phyloP scores from a whole-genome alignment of 1,284 basidiomycete genomes.

The Inonotus obliquus region DNA sequence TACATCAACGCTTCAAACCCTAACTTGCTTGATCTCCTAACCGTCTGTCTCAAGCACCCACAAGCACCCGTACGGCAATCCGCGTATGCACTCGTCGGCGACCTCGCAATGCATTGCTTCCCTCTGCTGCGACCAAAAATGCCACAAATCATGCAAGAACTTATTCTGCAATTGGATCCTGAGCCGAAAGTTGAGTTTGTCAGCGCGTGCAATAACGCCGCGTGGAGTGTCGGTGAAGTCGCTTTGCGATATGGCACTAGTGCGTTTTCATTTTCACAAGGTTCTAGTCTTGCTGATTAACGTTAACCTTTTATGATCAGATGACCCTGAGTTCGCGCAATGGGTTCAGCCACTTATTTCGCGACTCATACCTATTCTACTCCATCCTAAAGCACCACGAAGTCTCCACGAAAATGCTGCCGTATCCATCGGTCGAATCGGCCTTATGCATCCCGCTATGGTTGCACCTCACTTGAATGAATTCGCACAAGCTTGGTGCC shows the following conservation, averaged over 20 bases:
- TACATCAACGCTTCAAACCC: conserved; percentile 69
- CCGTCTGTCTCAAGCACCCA: conserved; percentile 87
- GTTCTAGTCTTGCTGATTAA: neutral
- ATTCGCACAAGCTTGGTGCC: conserved; percentile 96
- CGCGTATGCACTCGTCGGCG: conserved; percentile 95
- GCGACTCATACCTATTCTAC: conserved; percentile 87
- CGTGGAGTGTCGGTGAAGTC: conserved; percentile 98
- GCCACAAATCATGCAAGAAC: conserved; percentile 84
- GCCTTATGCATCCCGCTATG: conserved; percentile 83
- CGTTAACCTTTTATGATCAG: conserved; percentile 30
- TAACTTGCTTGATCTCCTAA: conserved; percentile 73
- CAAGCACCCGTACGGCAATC: conserved; percentile 95
- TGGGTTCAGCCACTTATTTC: conserved; percentile 87
- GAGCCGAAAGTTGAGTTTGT: conserved; percentile 90
- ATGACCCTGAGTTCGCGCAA: conserved; percentile 80
- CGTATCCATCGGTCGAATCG: conserved; percentile 97
- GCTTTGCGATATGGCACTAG: conserved; percentile 81
- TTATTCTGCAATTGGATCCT: conserved; percentile 87
- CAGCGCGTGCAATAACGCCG: conserved; percentile 99
- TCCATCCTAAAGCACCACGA: conserved; percentile 89
- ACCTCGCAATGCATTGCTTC: conserved; percentile 96
- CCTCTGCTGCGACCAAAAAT: conserved; percentile 80
- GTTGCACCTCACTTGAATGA: conserved; percentile 89
- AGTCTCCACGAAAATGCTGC: conserved; percentile 97
- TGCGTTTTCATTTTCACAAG: conserved; percentile 30